Base-by-base conservation (phyloP, 2,329 filamentous ascomycete species). In the Pseudogymnoascus sp. region DNA sequence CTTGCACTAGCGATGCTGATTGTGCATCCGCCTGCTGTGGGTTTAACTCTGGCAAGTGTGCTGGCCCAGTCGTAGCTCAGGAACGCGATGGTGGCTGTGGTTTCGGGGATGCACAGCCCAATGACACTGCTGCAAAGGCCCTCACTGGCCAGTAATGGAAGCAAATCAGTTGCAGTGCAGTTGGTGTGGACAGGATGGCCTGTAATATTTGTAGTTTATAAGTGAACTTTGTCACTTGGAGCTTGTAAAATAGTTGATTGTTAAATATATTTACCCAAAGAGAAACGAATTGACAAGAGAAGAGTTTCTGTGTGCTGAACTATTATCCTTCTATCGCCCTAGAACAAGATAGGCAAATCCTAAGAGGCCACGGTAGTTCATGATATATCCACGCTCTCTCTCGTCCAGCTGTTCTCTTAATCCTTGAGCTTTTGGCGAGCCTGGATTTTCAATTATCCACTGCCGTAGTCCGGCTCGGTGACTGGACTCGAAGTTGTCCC, bases 51-150 rank as follows among this genome's bases (percentile, higher is more conserved):
- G 72, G 69, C 36, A 74, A 71, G 47, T 74, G 74, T 4, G 70
- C 72, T 38, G 75, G 74, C 65, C 73, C 73, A 1, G 71, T 72
- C 6, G 61, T 69, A 1, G 74, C 71, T 0, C 73, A 73, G 36
- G 69, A 70, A 15, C 71, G 73, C 33, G 74, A 75, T 64, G 71
- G 71, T 7, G 74, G 74, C 6, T 75, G 74, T 65, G 74, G 73
- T 3, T 75, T 75, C 57, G 68, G 66, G 5, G 28, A 67, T 60
- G 62, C 64, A 8, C 19, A 38, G 11, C 62, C 65, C 10, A 67
- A 67, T 50, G 65, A 65, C 33, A 59, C 21, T 33, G 64, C 65
- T 17, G 64, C 65, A n/a, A 60, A 64, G 36, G 50, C 50, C 17
- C 28, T 57, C 50, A 33, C 50, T 33, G 50, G 50, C 50, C 50